These are phyloP conservation scores for Hypoxylon perforatum DNA, from an alignment of 495 filamentous ascomycete genomes.

Conservation along the genomic window DNA sequence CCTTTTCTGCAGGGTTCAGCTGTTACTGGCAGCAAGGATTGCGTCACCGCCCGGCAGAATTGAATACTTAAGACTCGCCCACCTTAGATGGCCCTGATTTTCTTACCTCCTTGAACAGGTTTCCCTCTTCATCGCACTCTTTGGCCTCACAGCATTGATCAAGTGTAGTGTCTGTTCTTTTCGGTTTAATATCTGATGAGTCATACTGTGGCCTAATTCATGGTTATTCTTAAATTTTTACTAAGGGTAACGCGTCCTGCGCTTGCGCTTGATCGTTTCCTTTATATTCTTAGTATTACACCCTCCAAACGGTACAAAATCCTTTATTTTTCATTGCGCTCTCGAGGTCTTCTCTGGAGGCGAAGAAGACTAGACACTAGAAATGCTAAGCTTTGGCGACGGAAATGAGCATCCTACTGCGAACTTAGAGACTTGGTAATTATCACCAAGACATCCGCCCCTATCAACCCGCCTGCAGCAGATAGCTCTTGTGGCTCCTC, in stretches of 20 bases:
- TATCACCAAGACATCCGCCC: no score
- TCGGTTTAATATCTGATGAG: conserved; percentile 26
- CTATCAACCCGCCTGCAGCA: no score
- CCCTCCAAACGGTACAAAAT: conserved; percentile 81
- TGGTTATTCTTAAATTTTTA: conserved; percentile 22
- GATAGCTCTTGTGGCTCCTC: no score
- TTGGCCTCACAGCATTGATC: conserved; percentile 26
- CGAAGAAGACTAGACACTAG: conserved; percentile 1
- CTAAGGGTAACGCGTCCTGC: conserved; percentile 2
- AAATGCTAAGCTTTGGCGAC: neutral
- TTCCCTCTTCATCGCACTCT: conserved; percentile 24
- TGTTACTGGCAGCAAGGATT: no score
- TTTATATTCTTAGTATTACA: conserved; percentile 89
- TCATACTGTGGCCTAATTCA: conserved; percentile 5
- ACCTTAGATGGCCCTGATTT: no score
- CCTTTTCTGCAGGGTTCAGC: no score
- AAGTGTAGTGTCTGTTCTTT: conserved; percentile 33
- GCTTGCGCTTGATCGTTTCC: conserved; percentile 51
- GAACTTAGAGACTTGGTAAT: neutral
- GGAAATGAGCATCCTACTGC: neutral
- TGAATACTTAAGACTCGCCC: conserved; percentile 1
- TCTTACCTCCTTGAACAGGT: neutral
- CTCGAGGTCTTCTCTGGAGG: conserved; percentile 7
- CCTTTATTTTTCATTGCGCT: conserved; percentile 21
- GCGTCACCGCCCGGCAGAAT: conserved; percentile 35